phyloP scores from a whole-genome alignment of 2,329 filamentous ascomycete genomes.

The Alternaria novae-zelandiae region DNA sequence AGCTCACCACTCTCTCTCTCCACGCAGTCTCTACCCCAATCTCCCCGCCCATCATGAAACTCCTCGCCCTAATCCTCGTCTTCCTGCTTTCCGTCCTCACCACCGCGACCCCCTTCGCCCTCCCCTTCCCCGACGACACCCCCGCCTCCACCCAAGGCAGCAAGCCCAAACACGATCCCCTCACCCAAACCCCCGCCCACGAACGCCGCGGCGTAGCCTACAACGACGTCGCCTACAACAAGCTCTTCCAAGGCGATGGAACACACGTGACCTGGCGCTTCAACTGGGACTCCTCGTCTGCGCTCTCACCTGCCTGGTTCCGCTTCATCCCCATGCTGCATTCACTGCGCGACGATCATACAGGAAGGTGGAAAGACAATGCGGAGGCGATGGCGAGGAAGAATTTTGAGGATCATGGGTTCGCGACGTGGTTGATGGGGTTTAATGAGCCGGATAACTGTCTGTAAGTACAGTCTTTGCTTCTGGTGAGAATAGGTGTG shows the following conservation, averaged over 20 bases:
- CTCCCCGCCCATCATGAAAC: not conserved
- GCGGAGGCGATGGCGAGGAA: slow-evolving; percentile 14
- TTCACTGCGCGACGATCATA: slow-evolving; percentile 17
- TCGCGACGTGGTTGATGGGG: slow-evolving; percentile 29
- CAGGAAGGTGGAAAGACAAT: slow-evolving; percentile 23
- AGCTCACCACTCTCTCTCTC: not conserved
- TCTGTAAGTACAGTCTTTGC: slow-evolving; percentile 17
- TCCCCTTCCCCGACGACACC: not conserved
- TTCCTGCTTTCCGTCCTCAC: not conserved
- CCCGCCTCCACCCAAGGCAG: not conserved
- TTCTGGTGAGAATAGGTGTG: no score
- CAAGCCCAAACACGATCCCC: not conserved
- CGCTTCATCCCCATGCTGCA: slow-evolving; percentile 66
- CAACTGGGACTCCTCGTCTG: slow-evolving; percentile 66
- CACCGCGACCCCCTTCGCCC: not conserved
- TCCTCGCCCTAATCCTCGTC: not conserved
- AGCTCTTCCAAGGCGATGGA: slow-evolving; percentile 53
- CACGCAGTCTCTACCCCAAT: not conserved
- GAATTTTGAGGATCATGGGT: not conserved
- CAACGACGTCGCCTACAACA: slow-evolving; percentile 62
- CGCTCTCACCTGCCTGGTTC: slow-evolving; percentile 46
- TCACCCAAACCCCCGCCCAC: slow-evolving; percentile 47
- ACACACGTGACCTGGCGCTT: slow-evolving; percentile 65
- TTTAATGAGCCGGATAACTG: slow-evolving; percentile 48
- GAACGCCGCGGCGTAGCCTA: slow-evolving; percentile 67